phyloP scores from a whole-genome alignment of 2,329 filamentous ascomycete genomes.

The Phyllosticta paracitricarpa region DNA sequence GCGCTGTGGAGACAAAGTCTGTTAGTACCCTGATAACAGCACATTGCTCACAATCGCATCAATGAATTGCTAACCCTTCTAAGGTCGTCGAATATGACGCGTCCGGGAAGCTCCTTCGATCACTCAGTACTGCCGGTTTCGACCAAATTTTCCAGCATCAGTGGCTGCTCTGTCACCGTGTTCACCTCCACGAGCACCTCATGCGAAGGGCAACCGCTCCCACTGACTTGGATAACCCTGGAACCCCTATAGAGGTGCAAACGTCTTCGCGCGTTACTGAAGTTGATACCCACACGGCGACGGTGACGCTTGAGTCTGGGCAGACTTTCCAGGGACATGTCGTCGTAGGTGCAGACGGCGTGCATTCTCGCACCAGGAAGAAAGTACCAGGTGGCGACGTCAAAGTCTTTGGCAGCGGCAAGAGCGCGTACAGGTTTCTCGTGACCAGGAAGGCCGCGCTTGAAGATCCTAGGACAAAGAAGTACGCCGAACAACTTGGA shows the following conservation, averaged over 20 bases:
- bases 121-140: background rate
- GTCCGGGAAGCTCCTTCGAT: background rate
- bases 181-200: constrained; percentile 44
- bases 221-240: constrained; percentile 19
- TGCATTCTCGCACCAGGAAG: constrained; percentile 28
- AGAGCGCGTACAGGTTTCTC: constrained; percentile 49
- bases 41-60: background rate
- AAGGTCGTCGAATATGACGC: background rate
- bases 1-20: constrained; percentile 14
- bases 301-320: constrained; percentile 38
- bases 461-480: constrained; percentile 30
- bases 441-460: constrained; percentile 36
- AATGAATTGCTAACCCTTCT: background rate
- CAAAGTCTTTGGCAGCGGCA: constrained; percentile 39
- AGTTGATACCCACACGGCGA: constrained; percentile 33
- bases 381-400: constrained; percentile 22
- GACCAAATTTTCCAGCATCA: background rate
- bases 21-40: background rate
- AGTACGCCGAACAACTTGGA: constrained; percentile 29
- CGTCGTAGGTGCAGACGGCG: constrained; percentile 46
- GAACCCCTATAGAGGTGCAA: constrained; percentile 28
- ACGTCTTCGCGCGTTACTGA: constrained; percentile 35
- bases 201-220: constrained; percentile 24
- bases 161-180: constrained; percentile 38
- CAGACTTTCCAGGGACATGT: constrained; percentile 37